Conservation (phyloP, 1,284 basidiomycete species). For the Cutaneotrichosporon mucoides region DNA sequence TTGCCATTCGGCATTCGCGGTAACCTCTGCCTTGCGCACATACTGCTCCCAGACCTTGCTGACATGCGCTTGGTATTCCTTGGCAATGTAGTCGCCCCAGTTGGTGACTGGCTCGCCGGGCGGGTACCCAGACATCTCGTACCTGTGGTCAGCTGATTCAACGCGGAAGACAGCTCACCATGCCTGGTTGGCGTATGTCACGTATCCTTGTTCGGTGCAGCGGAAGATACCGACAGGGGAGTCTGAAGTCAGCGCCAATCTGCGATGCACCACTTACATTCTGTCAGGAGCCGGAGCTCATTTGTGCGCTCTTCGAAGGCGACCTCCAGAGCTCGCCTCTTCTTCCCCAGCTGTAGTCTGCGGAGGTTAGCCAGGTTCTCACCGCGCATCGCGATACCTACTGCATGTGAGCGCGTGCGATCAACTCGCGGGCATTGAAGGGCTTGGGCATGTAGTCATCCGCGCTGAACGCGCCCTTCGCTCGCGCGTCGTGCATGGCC, state of each 20-base stretch:
- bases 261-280: neutral
- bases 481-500: constrained; percentile 37
- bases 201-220: constrained; percentile 30
- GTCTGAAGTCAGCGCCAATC: constrained; percentile 12
- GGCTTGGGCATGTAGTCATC: constrained; percentile 48
- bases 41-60: constrained; percentile 25
- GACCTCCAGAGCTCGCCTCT: constrained; percentile 34
- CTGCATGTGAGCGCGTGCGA: constrained; percentile 48
- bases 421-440: constrained; percentile 47
- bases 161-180: constrained; percentile 20
- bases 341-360: constrained; percentile 40
- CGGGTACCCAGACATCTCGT: constrained; percentile 33
- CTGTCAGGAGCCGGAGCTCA: constrained; percentile 43
- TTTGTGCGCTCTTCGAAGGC: constrained; percentile 40
- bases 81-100: constrained; percentile 33
- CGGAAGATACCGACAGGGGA: constrained; percentile 46
- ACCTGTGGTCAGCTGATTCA: constrained; percentile 19
- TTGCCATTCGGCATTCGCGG: constrained; percentile 26
- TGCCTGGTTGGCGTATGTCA: constrained; percentile 34
- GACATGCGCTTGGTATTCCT: constrained; percentile 18
- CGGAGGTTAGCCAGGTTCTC: constrained; percentile 1
- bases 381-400: constrained; percentile 24
- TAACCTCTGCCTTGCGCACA: constrained; percentile 11
- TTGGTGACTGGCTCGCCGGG: constrained; percentile 20
- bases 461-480: constrained; percentile 30